Evolutionary conservation across 2,329 filamentous ascomycete genomes (phyloP).

Genomic region (Sporothrix brasiliensis): DNA sequence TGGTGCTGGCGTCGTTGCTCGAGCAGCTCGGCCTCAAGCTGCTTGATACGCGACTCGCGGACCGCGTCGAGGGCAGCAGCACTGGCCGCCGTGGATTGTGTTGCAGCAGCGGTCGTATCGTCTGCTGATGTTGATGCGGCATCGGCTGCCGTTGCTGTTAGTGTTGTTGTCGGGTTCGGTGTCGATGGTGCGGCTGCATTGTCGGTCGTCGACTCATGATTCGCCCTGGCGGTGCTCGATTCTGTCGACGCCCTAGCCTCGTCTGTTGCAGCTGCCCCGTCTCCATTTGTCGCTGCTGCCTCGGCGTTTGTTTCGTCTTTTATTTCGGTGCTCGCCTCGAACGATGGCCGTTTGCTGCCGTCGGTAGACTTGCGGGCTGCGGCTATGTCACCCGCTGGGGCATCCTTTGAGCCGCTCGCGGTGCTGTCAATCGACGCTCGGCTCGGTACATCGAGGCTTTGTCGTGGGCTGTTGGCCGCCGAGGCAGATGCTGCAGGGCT

Average conservation of each 20-base stretch:
- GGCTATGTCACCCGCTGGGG: background rate
- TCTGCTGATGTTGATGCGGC: background rate
- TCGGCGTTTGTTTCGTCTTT: background rate
- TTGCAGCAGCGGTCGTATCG: background rate
- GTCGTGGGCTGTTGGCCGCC: conserved; percentile 47
- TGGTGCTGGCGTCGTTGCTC: conserved; percentile 62
- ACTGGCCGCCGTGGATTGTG: background rate
- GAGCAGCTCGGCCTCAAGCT: conserved; percentile 45
- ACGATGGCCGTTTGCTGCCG: conserved; percentile 28
- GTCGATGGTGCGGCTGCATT: background rate
- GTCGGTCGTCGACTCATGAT: background rate
- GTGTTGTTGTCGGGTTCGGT: background rate
- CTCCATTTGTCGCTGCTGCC: background rate
- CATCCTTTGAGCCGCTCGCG: conserved; percentile 34
- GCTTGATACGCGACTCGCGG: conserved; percentile 47
- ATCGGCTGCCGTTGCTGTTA: background rate
- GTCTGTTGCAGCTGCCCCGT: background rate
- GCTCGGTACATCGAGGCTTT: conserved; percentile 46
- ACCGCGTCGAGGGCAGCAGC: conserved; percentile 40
- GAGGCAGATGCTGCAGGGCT: conserved; percentile 51
- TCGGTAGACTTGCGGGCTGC: conserved; percentile 34
- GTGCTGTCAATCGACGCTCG: conserved; percentile 43
- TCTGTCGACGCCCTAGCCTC: background rate
- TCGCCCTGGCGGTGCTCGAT: background rate
- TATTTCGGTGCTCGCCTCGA: conserved; percentile 24